phyloP scores from a whole-genome alignment of 306 rosid species.

The Lagenaria siceraria region DNA sequence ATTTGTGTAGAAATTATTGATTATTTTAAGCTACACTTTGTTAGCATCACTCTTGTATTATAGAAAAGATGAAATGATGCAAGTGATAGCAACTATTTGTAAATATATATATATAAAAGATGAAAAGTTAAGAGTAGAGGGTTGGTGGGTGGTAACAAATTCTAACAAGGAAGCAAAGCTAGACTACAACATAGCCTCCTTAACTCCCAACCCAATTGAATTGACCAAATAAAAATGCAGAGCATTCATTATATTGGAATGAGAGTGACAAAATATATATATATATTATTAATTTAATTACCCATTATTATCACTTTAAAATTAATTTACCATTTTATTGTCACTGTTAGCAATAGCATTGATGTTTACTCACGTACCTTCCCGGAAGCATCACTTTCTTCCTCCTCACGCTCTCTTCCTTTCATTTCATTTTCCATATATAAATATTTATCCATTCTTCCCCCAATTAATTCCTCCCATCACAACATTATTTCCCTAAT shows the following conservation, averaged over 20 bases:
- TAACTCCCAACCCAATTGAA: background rate
- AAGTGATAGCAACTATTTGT: background rate
- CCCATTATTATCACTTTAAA: too few relatives aligned
- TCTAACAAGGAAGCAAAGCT: background rate
- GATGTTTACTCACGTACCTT: constrained; percentile 22
- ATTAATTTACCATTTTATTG: background rate
- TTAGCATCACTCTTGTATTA: too few relatives aligned
- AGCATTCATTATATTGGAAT: too few relatives aligned
- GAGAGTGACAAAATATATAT: too few relatives aligned
- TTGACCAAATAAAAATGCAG: background rate
- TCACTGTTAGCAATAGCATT: background rate
- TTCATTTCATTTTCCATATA: too few relatives aligned
- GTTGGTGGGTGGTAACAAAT: constrained; percentile 2
- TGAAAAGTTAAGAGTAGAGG: background rate
- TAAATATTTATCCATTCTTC: too few relatives aligned
- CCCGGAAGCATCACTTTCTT: constrained; percentile 37
- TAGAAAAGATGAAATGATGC: too few relatives aligned
- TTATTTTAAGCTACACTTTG: too few relatives aligned
- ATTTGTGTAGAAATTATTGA: too few relatives aligned
- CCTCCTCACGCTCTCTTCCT: constrained; percentile 9
- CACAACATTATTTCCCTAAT: background rate
- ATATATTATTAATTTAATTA: too few relatives aligned
- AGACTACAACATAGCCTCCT: background rate
- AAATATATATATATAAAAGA: too few relatives aligned
- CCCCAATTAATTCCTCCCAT: background rate